These are phyloP conservation scores for Pythium periplocum DNA, from an alignment of 352 stramenopile genomes.

Conservation along the genomic window DNA sequence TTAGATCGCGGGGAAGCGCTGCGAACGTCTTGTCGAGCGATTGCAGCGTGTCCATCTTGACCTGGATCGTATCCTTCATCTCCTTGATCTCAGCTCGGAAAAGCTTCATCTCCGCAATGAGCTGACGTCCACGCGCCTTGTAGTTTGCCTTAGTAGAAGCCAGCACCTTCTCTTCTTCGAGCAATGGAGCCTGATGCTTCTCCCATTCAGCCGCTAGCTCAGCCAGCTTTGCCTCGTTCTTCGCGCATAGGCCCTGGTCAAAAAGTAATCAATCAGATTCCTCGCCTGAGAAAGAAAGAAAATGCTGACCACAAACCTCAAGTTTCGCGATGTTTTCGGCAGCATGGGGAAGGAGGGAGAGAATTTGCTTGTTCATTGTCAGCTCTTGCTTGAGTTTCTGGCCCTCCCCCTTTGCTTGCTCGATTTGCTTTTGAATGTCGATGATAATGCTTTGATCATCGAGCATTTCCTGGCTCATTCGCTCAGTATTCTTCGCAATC, in stretches of 20 bases:
- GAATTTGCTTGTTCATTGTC: conserved; percentile 40
- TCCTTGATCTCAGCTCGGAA: conserved; percentile 61
- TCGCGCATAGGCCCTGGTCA: conserved; percentile 38
- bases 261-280: conserved; percentile 1
- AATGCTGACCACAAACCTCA: conserved; percentile 22
- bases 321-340: conserved; percentile 66
- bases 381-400: conserved; percentile 44
- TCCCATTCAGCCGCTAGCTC: conserved; percentile 55
- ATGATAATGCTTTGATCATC: conserved; percentile 10
- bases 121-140: conserved; percentile 47
- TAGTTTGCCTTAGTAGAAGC: conserved; percentile 36
- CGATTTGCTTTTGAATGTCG: conserved; percentile 8
- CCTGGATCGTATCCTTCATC: conserved; percentile 55
- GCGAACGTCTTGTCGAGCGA: conserved; percentile 55
- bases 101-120: conserved; percentile 63
- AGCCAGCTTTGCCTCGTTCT: conserved; percentile 41
- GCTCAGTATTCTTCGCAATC: conserved; percentile 12
- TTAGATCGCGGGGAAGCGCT: conserved; percentile 39
- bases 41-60: conserved; percentile 57
- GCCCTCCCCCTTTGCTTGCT: conserved; percentile 24
- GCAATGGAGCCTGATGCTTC: conserved; percentile 31
- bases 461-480: conserved; percentile 6
- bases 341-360: conserved; percentile 61
- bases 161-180: conserved; percentile 41
- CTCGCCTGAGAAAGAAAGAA: not conserved